These are phyloP conservation scores for Tephrocybe rancida DNA, from an alignment of 768 basidiomycete genomes.

Conservation along the genomic window DNA sequence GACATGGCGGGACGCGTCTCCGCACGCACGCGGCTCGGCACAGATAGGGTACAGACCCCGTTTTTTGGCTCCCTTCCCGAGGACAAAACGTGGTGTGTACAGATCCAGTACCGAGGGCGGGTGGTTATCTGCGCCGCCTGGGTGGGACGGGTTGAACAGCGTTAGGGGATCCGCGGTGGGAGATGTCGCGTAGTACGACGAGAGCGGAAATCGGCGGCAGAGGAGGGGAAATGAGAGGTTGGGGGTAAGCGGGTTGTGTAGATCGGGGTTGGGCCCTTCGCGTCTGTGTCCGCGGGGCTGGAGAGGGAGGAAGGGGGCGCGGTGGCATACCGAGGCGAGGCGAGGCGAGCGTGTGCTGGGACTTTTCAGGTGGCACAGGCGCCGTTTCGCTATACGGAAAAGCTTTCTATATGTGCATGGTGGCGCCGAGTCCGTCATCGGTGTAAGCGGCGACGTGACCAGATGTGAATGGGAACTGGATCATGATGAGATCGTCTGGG, in stretches of 20 bases:
- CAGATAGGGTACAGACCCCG: conserved; percentile 82
- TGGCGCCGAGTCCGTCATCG: too few relatives aligned
- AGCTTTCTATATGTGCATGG: too few relatives aligned
- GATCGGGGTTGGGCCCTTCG: conserved; percentile 10
- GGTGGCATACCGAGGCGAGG: too few relatives aligned
- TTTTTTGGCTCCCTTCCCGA: conserved; percentile 67
- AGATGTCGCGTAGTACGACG: conserved; percentile 49
- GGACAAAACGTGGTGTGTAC: conserved; percentile 79
- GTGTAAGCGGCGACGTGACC: too few relatives aligned
- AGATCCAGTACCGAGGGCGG: conserved; percentile 66
- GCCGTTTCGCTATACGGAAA: too few relatives aligned
- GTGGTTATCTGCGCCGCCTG: conserved; percentile 58
- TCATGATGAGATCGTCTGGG: too few relatives aligned
- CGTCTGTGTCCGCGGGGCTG: too few relatives aligned
- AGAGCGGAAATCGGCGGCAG: conserved; percentile 72
- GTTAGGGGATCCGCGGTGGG: conserved; percentile 20
- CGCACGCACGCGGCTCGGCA: conserved; percentile 56
- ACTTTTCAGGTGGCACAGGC: too few relatives aligned
- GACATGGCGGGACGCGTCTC: conserved; percentile 61
- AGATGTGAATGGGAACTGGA: too few relatives aligned
- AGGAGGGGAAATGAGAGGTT: conserved; percentile 57
- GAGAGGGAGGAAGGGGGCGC: not conserved
- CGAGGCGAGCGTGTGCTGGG: too few relatives aligned
- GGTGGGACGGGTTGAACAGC: conserved; percentile 36
- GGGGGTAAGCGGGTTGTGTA: conserved; percentile 45